Base-by-base conservation (phyloP, 768 basidiomycete genomes). In the Kwoniella sp. region DNA sequence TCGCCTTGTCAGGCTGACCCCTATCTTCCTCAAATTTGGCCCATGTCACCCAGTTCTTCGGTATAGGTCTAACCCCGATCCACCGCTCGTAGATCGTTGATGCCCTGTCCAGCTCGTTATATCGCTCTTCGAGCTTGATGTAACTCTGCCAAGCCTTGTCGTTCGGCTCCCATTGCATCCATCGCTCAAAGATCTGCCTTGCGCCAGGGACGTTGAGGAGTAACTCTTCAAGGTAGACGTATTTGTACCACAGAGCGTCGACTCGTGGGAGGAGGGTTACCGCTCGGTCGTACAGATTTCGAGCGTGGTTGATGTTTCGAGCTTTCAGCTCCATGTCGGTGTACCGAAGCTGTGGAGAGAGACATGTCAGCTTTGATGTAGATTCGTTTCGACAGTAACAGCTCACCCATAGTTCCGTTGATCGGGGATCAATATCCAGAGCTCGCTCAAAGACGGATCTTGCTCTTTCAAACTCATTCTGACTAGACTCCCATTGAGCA, bases 101-200 rank as follows among this genome's bases (percentile, higher is more conserved):
- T 1, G 93, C 95, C 9, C 96, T 85, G 73, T 97, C 96, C 23
- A 87, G 82, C 81, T 99, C 96, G 62, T 88, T 84, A 79, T 98
- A 99, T 57, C 96, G 86, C 76, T 90, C 88, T 83, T 99, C 96
- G 79, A 98, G 85, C 83, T 99, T 98, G 85, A 98, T 91, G 82
- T 95, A 98, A n/a, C 93, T 92, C 78, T 93, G 91, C 95, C 95
- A 99, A 2, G 95, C 93, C 84, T 97, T 97, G 86, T 98, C 96
- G 74, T 98, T 94, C 0, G 96, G 96, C 79, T 98, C 96, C 96
- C 96, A 98, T 70, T 92, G 87, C 93, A 98, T 95, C 96, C 96
- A 99, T 52, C 96, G 87, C 81, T 99, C 96, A 68, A 98, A 99
- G 61, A 98, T 92, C 78, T 98, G 95, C 9, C 96, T 88, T 1